These are phyloP conservation scores for Termitomyces titanicus DNA, from an alignment of 768 basidiomycete species.

Conservation along the genomic window DNA sequence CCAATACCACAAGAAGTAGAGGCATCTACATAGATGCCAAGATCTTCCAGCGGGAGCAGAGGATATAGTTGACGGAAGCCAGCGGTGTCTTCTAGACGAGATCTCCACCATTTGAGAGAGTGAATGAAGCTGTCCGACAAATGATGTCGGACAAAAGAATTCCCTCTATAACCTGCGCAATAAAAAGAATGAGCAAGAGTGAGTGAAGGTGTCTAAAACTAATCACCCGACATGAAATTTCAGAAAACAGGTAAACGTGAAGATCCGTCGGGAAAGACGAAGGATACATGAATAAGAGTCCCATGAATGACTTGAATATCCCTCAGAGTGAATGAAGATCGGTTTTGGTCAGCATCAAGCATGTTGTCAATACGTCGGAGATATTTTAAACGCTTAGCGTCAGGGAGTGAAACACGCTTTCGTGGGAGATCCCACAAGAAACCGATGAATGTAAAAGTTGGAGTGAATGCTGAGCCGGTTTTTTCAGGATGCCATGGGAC, in stretches of 20 bases:
- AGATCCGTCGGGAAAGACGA: conserved; percentile 21
- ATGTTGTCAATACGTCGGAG: conserved; percentile 16
- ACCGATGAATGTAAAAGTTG: conserved; percentile 24
- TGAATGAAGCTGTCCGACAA: conserved; percentile 17
- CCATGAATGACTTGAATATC: conserved; percentile 26
- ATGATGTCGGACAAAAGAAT: conserved; percentile 9
- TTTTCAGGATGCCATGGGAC: not conserved
- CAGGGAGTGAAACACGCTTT: conserved; percentile 24
- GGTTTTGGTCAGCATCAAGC: not conserved
- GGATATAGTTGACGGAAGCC: not conserved
- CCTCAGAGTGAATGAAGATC: conserved; percentile 11
- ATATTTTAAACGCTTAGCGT: conserved; percentile 26
- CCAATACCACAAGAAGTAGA: not conserved
- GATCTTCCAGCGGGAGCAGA: not conserved
- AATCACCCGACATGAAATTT: conserved; percentile 16
- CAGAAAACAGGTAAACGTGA: conserved; percentile 21
- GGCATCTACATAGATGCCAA: not conserved
- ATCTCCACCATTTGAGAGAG: conserved; percentile 28
- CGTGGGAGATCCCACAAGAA: conserved; percentile 28
- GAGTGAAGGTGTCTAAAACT: not conserved
- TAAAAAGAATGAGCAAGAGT: not conserved
- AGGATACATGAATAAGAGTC: conserved; percentile 27
- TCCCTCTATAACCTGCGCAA: conserved; percentile 7
- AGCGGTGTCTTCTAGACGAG: not conserved
- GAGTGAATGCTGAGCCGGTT: conserved; percentile 22